These are phyloP conservation scores for Nothophoma quercina DNA, from an alignment of 2,329 filamentous ascomycete species.

Conservation along the genomic window DNA sequence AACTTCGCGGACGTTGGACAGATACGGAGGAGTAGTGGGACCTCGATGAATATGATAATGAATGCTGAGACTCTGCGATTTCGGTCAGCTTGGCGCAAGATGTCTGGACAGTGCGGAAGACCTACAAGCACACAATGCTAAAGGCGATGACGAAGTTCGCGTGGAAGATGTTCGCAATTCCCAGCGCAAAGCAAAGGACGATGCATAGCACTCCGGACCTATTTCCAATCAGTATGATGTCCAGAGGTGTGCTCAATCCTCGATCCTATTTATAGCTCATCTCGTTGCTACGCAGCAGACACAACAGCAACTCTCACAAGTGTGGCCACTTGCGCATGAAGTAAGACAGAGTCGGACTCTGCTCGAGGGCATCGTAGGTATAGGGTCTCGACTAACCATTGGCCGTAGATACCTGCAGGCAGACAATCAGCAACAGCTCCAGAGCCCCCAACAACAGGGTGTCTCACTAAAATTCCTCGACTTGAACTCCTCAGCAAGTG, in stretches of 20 bases:
- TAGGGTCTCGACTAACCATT: slow-evolving; percentile 63
- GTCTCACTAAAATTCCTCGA: slow-evolving; percentile 71
- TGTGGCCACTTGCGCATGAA: neutral
- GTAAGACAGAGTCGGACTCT: neutral
- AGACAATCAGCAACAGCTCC: slow-evolving; percentile 42
- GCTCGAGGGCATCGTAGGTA: neutral
- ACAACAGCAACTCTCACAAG: neutral
- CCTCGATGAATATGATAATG: slow-evolving; percentile 66
- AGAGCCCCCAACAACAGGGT: slow-evolving; percentile 8
- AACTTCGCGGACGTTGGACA: slow-evolving; percentile 93
- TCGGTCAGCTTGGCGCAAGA: slow-evolving; percentile 9
- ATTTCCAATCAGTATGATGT: slow-evolving; percentile 20
- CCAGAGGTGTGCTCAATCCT: neutral
- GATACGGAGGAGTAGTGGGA: slow-evolving; percentile 94
- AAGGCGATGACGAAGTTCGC: slow-evolving; percentile 65
- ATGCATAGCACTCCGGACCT: slow-evolving; percentile 68
- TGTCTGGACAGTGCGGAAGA: neutral
- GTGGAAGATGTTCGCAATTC: slow-evolving; percentile 73
- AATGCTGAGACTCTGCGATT: slow-evolving; percentile 54
- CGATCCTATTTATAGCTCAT: neutral
- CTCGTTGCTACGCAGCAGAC: neutral
- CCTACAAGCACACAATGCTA: slow-evolving; percentile 61
- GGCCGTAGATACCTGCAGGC: slow-evolving; percentile 69
- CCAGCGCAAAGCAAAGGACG: slow-evolving; percentile 70
- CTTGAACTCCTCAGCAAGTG: slow-evolving; percentile 68